Conservation (phyloP, 1,139 yeast genomes). For the Wickerhamiella pararugosa region DNA sequence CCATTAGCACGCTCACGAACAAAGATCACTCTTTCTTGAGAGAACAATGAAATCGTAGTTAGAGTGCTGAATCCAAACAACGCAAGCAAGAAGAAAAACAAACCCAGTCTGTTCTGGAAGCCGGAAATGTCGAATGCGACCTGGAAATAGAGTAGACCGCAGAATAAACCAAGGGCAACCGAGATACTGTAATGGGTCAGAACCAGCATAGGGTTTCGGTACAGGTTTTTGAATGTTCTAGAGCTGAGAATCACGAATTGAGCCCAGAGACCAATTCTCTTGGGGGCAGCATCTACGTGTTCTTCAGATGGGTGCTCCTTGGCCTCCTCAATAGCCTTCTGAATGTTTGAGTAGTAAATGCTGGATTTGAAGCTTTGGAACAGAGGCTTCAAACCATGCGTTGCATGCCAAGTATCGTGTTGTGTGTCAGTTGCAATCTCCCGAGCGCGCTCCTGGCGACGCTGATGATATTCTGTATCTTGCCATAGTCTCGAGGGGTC, state of each 20-base stretch:
- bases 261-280: conserved; percentile 40
- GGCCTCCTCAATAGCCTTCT: conserved; percentile 30
- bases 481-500: conserved; percentile 73
- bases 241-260: conserved; percentile 63
- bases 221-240: conserved; percentile 80
- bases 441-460: conserved; percentile 24
- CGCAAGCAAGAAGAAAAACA: conserved; percentile 79
- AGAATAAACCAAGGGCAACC: conserved; percentile 58
- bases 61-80: conserved; percentile 87
- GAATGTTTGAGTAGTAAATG: conserved; percentile 36
- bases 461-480: conserved; percentile 74
- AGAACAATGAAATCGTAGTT: conserved; percentile 69
- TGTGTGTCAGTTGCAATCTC: background rate
- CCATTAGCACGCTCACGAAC: conserved; percentile 88
- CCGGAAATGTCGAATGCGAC: conserved; percentile 84
- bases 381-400: conserved; percentile 18
- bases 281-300: conserved; percentile 15
- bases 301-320: conserved; percentile 8
- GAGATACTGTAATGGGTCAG: conserved; percentile 73
- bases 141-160: conserved; percentile 74
- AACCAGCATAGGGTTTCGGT: conserved; percentile 77
- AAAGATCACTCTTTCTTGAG: conserved; percentile 75
- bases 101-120: conserved; percentile 85
- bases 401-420: conserved; percentile 9
- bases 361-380: conserved; percentile 32